These are phyloP conservation scores for Haematococcus sp. DNA, from an alignment of 139 green algal genomes.

Conservation along the genomic window DNA sequence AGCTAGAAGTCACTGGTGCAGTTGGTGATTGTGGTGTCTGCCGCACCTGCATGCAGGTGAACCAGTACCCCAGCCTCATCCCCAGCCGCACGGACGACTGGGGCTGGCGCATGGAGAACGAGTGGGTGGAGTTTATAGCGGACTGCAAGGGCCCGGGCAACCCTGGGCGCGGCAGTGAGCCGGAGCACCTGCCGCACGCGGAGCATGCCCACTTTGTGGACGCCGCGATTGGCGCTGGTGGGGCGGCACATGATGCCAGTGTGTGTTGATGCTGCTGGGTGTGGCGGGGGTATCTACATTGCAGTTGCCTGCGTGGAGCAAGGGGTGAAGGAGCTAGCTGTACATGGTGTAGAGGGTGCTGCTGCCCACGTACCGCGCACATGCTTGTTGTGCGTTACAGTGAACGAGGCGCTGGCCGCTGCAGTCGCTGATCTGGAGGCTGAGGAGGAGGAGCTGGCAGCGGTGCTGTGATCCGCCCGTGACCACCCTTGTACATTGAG, in stretches of 20 bases:
- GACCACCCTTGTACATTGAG: no score
- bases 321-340: no score
- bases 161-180: not conserved
- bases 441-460: not conserved
- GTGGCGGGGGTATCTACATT: no score
- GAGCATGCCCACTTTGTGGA: no score
- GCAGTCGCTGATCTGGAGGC: not conserved
- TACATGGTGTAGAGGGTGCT: no score
- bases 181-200: not conserved
- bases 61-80: conserved; percentile 10
- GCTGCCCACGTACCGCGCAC: no score
- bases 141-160: not conserved
- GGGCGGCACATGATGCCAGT: no score
- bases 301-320: no score
- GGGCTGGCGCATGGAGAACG: conserved; percentile 21
- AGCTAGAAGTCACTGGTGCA: no score
- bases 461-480: not conserved
- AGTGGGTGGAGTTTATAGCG: not conserved
- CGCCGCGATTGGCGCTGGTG: no score
- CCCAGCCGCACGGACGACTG: conserved; percentile 12
- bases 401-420: not conserved
- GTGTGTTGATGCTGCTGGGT: no score
- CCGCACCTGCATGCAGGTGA: conserved; percentile 7
- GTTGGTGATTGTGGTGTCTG: not conserved
- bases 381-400: not conserved